Evolutionary conservation across 2,329 filamentous ascomycete genomes (phyloP).

Genomic region (Sordariomycetes sp.): DNA sequence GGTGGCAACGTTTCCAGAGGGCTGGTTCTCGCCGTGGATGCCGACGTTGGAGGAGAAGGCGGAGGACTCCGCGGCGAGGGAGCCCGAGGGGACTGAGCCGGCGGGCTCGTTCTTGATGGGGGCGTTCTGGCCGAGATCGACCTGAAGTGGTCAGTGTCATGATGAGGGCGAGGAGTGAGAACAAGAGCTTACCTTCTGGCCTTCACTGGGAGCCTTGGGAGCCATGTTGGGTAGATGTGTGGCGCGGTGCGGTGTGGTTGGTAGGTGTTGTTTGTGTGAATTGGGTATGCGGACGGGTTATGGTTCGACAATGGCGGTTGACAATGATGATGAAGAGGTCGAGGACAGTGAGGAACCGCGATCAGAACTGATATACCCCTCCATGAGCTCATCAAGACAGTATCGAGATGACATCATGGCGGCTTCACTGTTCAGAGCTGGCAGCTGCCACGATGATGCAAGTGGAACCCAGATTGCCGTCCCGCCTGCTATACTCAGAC

Average conservation of each 20-base stretch:
- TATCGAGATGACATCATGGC: not conserved
- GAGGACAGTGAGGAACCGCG: not conserved
- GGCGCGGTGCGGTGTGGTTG: not conserved
- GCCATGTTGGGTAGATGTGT: constrained; percentile 3
- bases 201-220: constrained; percentile 7
- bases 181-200: constrained; percentile 5
- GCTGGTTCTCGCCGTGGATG: constrained; percentile 19
- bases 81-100: constrained; percentile 57
- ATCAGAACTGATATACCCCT: not conserved
- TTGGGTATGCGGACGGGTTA: too few species aligned
- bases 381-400: not conserved
- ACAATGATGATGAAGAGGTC: not conserved
- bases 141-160: constrained; percentile 21
- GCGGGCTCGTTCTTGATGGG: constrained; percentile 48
- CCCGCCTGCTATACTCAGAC: too few species aligned
- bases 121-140: constrained; percentile 35
- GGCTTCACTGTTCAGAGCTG: too few species aligned
- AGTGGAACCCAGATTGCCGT: too few species aligned
- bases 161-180: not conserved
- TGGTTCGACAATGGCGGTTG: not conserved
- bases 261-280: not conserved
- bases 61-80: constrained; percentile 71
- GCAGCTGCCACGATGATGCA: too few species aligned
- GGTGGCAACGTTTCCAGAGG: constrained; percentile 11
- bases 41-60: constrained; percentile 51